Conservation (phyloP, 2,329 filamentous ascomycete species). For the Sclerotiophoma versabilis region DNA sequence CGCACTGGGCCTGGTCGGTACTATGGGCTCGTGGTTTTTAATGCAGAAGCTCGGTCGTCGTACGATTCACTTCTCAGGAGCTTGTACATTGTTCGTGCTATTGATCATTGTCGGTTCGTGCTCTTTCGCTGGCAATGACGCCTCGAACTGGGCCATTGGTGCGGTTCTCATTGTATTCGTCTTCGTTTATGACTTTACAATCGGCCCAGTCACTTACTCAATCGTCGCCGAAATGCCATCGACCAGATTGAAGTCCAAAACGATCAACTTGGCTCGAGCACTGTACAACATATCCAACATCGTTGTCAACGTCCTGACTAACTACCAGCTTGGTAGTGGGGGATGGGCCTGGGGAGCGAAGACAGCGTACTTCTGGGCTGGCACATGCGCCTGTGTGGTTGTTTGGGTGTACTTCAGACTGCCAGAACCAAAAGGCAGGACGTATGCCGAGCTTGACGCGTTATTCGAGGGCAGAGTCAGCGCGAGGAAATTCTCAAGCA, state of each 20-base stretch:
- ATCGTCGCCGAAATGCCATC: conserved; percentile 84
- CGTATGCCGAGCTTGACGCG: conserved; percentile 83
- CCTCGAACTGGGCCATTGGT: conserved; percentile 54
- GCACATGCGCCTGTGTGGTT: conserved; percentile 77
- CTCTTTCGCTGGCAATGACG: conserved; percentile 61
- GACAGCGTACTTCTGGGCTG: conserved; percentile 85
- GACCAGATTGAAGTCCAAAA: conserved; percentile 84
- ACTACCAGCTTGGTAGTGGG: conserved; percentile 46
- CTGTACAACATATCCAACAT: conserved; percentile 79
- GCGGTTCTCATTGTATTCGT: conserved; percentile 51
- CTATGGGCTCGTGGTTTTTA: conserved; percentile 79
- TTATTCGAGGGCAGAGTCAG: conserved; percentile 68
- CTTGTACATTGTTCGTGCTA: conserved; percentile 65
- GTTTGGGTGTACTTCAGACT: conserved; percentile 81
- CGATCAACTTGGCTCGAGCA: conserved; percentile 81
- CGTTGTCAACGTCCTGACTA: conserved; percentile 77
- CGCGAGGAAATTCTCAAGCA: conserved; percentile 36
- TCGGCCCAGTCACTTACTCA: conserved; percentile 88
- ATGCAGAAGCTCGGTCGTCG: conserved; percentile 82
- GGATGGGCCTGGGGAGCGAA: conserved; percentile 87
- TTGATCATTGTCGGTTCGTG: conserved; percentile 82
- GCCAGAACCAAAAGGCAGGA: conserved; percentile 78
- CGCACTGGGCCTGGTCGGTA: conserved; percentile 73
- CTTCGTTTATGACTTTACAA: conserved; percentile 81
- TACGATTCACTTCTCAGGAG: conserved; percentile 74